Conservation (phyloP, 2,329 filamentous ascomycete species). For the Hysterium pulicare region DNA sequence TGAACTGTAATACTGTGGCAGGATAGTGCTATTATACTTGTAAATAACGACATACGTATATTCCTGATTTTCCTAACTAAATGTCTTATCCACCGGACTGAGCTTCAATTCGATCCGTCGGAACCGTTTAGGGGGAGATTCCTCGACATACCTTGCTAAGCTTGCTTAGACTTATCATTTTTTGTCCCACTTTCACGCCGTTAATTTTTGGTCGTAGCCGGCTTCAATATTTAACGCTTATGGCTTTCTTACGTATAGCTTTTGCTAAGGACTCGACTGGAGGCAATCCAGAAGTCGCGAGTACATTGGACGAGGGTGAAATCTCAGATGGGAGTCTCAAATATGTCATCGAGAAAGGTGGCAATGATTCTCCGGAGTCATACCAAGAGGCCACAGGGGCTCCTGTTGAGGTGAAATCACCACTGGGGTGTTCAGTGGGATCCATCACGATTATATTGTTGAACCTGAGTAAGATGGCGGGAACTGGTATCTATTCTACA, state of each 20-base stretch:
- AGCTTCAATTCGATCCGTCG: too few species aligned
- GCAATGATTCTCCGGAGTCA: conserved; percentile 49
- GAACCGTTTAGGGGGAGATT: too few species aligned
- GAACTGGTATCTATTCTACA: conserved; percentile 63
- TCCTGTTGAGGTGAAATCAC: conserved; percentile 57
- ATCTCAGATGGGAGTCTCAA: conserved; percentile 41
- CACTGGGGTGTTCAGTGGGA: conserved; percentile 58
- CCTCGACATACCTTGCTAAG: too few species aligned
- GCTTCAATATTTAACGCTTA: too few species aligned
- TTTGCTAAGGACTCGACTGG: neutral
- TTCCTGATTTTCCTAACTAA: too few species aligned
- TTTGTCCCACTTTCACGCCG: too few species aligned
- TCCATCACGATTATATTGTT: conserved; percentile 57
- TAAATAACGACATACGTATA: too few species aligned
- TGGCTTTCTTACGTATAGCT: neutral
- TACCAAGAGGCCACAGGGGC: conserved; percentile 63
- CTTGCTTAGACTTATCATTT: too few species aligned
- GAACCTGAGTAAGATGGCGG: conserved; percentile 62
- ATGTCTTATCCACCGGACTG: too few species aligned
- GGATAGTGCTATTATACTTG: too few species aligned
- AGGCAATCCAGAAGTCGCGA: neutral
- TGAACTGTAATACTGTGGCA: too few species aligned
- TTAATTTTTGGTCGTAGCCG: too few species aligned
- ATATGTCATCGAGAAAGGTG: conserved; percentile 43
- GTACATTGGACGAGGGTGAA: conserved; percentile 1